Percentiles rank a stretch among this genome's conserved stretches.
These are phyloP conservation scores for Alternaria incomplexa DNA, from an alignment of 2,329 filamentous ascomycete genomes.

Conservation along the genomic window DNA sequence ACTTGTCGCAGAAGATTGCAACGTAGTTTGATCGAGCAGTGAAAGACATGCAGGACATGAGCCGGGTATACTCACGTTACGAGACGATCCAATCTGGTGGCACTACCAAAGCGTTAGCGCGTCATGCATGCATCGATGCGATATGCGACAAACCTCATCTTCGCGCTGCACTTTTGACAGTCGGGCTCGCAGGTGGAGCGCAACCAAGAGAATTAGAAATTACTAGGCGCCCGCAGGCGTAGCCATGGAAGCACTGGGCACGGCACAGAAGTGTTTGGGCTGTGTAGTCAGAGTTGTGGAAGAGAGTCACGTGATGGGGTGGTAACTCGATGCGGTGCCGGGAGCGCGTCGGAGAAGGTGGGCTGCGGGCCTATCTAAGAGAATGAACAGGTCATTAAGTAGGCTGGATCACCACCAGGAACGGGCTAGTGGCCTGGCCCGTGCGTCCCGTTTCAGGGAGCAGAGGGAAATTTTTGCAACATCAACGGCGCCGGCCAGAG, in stretches of 20 bases:
- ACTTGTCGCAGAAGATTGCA: background rate
- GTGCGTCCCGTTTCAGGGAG: slow-evolving; percentile 36
- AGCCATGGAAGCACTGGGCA: slow-evolving; percentile 29
- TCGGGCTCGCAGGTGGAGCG: slow-evolving; percentile 11
- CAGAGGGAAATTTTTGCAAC: slow-evolving; percentile 36
- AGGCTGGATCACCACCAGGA: slow-evolving; percentile 22
- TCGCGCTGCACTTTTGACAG: slow-evolving; percentile 15
- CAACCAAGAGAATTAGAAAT: slow-evolving; percentile 32
- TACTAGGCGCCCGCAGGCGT: slow-evolving; percentile 27
- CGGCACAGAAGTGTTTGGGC: background rate
- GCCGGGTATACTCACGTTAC: slow-evolving; percentile 43
- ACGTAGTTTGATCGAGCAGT: background rate
- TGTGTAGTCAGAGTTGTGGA: slow-evolving; percentile 1
- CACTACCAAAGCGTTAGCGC: slow-evolving; percentile 46
- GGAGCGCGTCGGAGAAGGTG: slow-evolving; percentile 37
- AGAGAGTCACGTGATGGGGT: slow-evolving; percentile 30
- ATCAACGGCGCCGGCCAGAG: slow-evolving; percentile 28
- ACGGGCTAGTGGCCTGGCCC: slow-evolving; percentile 25
- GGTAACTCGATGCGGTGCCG: slow-evolving; percentile 34
- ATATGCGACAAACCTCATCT: slow-evolving; percentile 38
- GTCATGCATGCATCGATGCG: slow-evolving; percentile 29
- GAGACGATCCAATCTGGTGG: slow-evolving; percentile 48
- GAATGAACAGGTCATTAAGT: slow-evolving; percentile 26
- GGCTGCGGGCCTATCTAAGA: slow-evolving; percentile 39
- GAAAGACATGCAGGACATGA: slow-evolving; percentile 6